Evolutionary conservation across 495 filamentous ascomycete genomes (phyloP).

Genomic region (Talaromyces trachyspermus): DNA sequence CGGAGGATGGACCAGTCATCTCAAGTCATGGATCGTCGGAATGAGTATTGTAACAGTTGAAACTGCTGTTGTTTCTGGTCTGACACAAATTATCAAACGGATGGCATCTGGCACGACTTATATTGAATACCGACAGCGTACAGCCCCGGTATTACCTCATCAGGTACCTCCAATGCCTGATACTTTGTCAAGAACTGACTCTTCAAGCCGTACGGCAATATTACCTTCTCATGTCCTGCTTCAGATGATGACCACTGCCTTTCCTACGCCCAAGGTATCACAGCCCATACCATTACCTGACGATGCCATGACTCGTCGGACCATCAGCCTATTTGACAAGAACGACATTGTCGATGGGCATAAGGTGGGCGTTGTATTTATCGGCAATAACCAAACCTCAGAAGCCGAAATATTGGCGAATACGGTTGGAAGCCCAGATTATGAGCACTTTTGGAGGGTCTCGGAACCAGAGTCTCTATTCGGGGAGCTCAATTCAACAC

Average conservation of each 20-base stretch:
- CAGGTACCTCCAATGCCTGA: conserved; percentile 50
- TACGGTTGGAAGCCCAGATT: conserved; percentile 72
- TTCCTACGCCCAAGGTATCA: conserved; percentile 58
- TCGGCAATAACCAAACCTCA: conserved; percentile 70
- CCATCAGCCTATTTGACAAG: conserved; percentile 74
- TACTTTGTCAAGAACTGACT: conserved; percentile 30
- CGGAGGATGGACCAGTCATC: conserved; percentile 57
- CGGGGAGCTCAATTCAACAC: conserved; percentile 84
- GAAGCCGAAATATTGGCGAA: conserved; percentile 84
- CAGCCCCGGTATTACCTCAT: conserved; percentile 58
- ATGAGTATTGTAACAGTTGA: conserved; percentile 83
- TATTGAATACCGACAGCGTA: conserved; percentile 64
- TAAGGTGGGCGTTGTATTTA: conserved; percentile 90
- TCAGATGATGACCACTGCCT: conserved; percentile 56
- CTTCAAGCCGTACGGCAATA: conserved; percentile 32
- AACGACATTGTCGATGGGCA: conserved; percentile 90
- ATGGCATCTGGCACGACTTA: conserved; percentile 81
- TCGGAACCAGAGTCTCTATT: conserved; percentile 74
- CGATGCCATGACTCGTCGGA: conserved; percentile 69
- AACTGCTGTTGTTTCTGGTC: conserved; percentile 63
- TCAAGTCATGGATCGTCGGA: conserved; percentile 80
- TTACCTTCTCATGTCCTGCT: conserved; percentile 81
- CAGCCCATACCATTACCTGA: conserved; percentile 77
- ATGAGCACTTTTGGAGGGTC: conserved; percentile 71
- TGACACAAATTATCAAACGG: conserved; percentile 73